Base-by-base conservation (phyloP, 495 filamentous ascomycete genomes). In the Trichoderma erinaceum region DNA sequence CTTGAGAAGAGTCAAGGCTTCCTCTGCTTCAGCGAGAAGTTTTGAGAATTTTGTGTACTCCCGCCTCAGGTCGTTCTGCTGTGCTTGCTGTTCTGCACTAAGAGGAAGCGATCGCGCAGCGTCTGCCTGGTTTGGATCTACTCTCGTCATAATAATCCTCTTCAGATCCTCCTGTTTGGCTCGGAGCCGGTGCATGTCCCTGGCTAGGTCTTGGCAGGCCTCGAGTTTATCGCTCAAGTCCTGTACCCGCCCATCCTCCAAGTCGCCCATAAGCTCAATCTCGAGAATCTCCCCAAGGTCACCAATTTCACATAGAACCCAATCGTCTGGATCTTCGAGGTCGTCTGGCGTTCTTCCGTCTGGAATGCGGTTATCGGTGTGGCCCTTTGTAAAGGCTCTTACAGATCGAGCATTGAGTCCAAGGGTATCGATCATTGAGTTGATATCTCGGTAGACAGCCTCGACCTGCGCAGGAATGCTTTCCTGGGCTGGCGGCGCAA, bases 341-440 rank as follows among this genome's bases (percentile, higher is more conserved):
- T 90, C 82, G 58, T 86, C 79, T 48, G 82, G 77, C 2, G 75
- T 74, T 67, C 88, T 82, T 2, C 80, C 78, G 21, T 74, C 76
- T 25, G 80, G 73, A 66, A 87, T 81, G 65, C 78, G 78, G 41
- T 84, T 75, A 41, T 83, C 75, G 0, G 70, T 79, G 67, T 93
- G 89, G 25, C 87, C 88, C 44, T 82, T 79, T 32, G 91, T 82
- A 74, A 92, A 99, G 0, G 85, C 83, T 61, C 86, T 79, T 32
- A 99, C 76, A 13, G 88, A 85, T 5, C 91, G 87, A 32, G 90
- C 87, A 75, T 97, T 97, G 41, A 98, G 82, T 8, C 93, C 96
- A 23, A 97, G 77, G 2, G 90, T 93, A 73, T 97, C 93, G 35
- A 98, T 85, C 95, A 98, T 99, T 15, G 90, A 90, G 75, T 98